Evolutionary conservation across 805 yeast species (phyloP), one percentile per base, ranked within the genome.

Genomic region (Barnettozyma californica): DNA sequence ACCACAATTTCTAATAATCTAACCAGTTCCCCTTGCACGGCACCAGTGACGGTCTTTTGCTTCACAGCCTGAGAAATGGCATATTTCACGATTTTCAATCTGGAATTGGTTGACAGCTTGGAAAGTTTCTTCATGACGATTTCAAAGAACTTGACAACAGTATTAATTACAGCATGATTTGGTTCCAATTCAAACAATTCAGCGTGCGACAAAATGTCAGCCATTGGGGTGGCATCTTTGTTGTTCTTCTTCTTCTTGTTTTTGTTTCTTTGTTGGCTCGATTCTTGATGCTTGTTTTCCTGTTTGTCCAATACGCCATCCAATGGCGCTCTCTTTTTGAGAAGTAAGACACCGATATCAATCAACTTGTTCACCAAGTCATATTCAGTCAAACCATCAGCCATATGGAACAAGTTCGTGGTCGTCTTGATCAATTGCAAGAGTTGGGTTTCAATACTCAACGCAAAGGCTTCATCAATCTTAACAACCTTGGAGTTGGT

Each of bases 141-240:
- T 16, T 64, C 68, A 49, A 86, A 73, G 55, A 87, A 84, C 6
- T 50, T 43, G 36, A 61, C 57, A 10, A 68, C 52, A 3, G 56
- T 57, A 43, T 56, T 51, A 29, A 58, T 54, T 8, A 80, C 75
- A 1, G 48, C 25, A 0, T 51, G 36, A 5, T 82, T 70, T 14
- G 79, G 72, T 9, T 67, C 63, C 9, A 66, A 59, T 26, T 63
- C 61, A 56, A 85, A 84, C 46, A 78, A 69, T 46, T 77, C 80
- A 41, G 81, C 72, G 62, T 84, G 87, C 1, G 90, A 80, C 42
- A 84, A 69, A 27, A 84, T 61, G 66, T 86, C 95, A 9, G 91
- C 77, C 52, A 83, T 65, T 4, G 89, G 80, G 25, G 72, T 70
- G 1, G 77, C 54, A 16, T 64, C 65, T 35, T 66, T 64, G 41